Conservation (phyloP, 2,329 filamentous ascomycete genomes). For the Neocucurbitaria cava region DNA sequence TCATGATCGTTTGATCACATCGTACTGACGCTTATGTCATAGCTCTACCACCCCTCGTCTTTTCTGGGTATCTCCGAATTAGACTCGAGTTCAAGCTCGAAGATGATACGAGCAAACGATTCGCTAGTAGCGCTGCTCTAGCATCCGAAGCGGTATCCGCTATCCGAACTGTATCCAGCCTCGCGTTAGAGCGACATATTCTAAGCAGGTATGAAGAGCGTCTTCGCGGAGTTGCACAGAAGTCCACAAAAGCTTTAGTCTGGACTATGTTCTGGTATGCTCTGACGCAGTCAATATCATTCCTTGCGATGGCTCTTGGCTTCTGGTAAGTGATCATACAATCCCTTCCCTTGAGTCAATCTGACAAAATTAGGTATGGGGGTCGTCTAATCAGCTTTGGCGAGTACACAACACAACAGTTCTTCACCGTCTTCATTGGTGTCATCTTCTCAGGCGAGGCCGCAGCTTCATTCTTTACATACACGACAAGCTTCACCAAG, state of each 20-base stretch:
- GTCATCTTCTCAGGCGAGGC: slow-evolving; percentile 56
- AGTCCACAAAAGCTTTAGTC: slow-evolving; percentile 70
- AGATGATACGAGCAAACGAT: slow-evolving; percentile 74
- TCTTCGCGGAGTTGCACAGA: slow-evolving; percentile 61
- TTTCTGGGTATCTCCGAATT: slow-evolving; percentile 83
- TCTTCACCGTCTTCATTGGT: slow-evolving; percentile 86
- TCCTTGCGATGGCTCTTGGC: slow-evolving; percentile 42
- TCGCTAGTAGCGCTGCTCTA: slow-evolving; percentile 68
- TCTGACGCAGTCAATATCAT: slow-evolving; percentile 78
- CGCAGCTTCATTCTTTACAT: slow-evolving; percentile 89
- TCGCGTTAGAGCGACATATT: slow-evolving; percentile 87
- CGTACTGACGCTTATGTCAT: background rate
- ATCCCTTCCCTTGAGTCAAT: too few relatives aligned
- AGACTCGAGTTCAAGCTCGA: slow-evolving; percentile 81
- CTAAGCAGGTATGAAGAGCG: slow-evolving; percentile 69
- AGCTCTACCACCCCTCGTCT: slow-evolving; percentile 32
- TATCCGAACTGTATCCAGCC: slow-evolving; percentile 89
- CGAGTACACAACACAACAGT: slow-evolving; percentile 76
- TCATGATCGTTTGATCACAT: background rate
- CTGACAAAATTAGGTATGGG: slow-evolving; percentile 43
- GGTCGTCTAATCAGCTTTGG: slow-evolving; percentile 41
- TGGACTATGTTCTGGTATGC: slow-evolving; percentile 83
- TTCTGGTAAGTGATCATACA: slow-evolving; percentile 50
- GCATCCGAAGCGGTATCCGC: slow-evolving; percentile 93
- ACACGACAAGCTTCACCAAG: slow-evolving; percentile 96